A percentile compares a stretch with the other conserved stretches of the same genome.
phyloP scores from a whole-genome alignment of 2,329 filamentous ascomycete species.

The Neofusicoccum sp. region DNA sequence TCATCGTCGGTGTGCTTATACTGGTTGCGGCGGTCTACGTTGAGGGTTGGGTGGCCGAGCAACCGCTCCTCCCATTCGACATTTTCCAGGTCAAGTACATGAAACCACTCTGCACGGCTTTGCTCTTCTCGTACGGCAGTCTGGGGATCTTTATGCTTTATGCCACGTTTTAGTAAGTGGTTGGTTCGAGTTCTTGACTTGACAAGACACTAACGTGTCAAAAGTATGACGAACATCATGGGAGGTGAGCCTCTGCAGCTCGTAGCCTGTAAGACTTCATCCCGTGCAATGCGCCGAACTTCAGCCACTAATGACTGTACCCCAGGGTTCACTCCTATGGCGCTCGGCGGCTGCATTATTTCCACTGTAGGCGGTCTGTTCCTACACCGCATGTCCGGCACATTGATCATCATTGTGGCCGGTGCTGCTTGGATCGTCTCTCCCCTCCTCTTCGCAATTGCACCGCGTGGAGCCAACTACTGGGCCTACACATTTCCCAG shows the following conservation, averaged over 20 bases:
- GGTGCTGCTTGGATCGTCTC: conserved; percentile 58
- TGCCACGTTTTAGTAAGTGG: conserved; percentile 62
- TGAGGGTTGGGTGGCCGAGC: conserved; percentile 64
- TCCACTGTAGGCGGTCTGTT: conserved; percentile 62
- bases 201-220: not conserved
- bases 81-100: conserved; percentile 67
- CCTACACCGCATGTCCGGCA: conserved; percentile 65
- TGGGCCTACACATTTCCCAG: conserved; percentile 74
- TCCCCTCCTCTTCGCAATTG: conserved; percentile 62
- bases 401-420: conserved; percentile 62
- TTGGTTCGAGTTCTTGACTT: not conserved
- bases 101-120: conserved; percentile 57
- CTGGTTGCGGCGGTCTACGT: conserved; percentile 61
- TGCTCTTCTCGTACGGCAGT: conserved; percentile 67
- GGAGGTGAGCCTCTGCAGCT: conserved; percentile 59
- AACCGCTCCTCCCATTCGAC: conserved; percentile 65
- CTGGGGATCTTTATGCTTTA: conserved; percentile 70
- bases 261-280: conserved; percentile 55
- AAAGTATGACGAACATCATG: conserved; percentile 61
- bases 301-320: not conserved
- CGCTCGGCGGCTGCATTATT: conserved; percentile 65
- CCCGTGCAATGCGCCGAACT: no score
- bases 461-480: conserved; percentile 58
- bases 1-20: conserved; percentile 59
- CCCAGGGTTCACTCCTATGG: conserved; percentile 58